Evolutionary conservation across 2,329 filamentous ascomycete species (phyloP), one percentile per base, ranked within the genome.

Genomic region (Penicillium sumatraense): DNA sequence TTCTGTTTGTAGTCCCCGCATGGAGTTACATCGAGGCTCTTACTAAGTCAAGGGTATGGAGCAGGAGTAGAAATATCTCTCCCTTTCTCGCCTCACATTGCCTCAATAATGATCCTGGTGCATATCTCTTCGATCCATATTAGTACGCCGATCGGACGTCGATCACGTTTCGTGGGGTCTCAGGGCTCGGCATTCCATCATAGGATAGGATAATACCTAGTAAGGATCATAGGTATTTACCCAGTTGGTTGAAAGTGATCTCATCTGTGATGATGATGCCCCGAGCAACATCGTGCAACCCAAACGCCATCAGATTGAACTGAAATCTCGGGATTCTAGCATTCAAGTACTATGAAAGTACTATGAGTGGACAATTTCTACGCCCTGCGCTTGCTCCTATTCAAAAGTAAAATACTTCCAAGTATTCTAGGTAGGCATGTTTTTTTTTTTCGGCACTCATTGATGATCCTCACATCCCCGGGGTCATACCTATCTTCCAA

Each of bases 231-330:
- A n/a, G n/a, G n/a, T n/a, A n/a, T n/a, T n/a, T n/a, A n/a, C n/a
- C n/a, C n/a, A n/a, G n/a, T n/a, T n/a, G n/a, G n/a, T n/a, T n/a
- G n/a, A n/a, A n/a, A n/a, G n/a, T n/a, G n/a, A n/a, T n/a, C n/a
- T n/a, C n/a, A n/a, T n/a, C n/a, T n/a, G 8, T 11, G 20, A 31
- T 11, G 14, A 31, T 21, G 45, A 23, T 20, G 5, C 10, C 36
- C 38, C 10, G 36, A 49, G 31, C 33, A 49, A 31, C 35, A 42
- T 31, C 46, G 45, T 49, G 51, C 35, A 23, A 53, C 51, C 21
- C 23, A 23, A 46, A 42, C 20, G 23, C 38, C 27, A 42, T 18
- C 46, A 49, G 35, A 36, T 44, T 23, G 20, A 21, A 44, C 21
- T 49, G 29, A 29, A 54, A 54, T 49, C 45, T 20, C 27, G 16